Base-by-base conservation (phyloP, 2,329 filamentous ascomycete genomes). In the Emmonsia crescens region DNA sequence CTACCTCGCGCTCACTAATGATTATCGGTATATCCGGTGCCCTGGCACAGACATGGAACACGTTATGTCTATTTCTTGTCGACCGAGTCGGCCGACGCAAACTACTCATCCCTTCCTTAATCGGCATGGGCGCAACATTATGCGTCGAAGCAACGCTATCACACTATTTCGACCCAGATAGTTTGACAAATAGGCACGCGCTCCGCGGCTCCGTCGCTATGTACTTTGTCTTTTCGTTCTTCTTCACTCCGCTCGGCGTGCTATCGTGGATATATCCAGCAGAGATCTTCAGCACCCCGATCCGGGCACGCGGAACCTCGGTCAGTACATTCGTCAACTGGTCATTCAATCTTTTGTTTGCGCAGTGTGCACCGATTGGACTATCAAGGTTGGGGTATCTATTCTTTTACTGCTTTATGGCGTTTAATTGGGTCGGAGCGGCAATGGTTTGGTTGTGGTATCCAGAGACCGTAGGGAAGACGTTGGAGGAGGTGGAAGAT, bases 11-110 rank as follows among this genome's bases (percentile, higher is more conserved):
- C 0, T 78, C 79, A 0, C 74, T 82, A 3, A 76, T 82, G 72
- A 79, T 82, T 56, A 77, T 80, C 63, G 80, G 79, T 3, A 76
- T 82, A 64, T 79, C 75, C 66, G 79, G 79, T 29, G 78, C 79
- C 0, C 72, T 82, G 8, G 77, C 79, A 0, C 78, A 78, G 36
- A 68, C 79, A 27, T 81, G 77, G 74, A 79, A 79, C 63, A 78
- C 76, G 0, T 66, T 80, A 5, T 78, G 78, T 57, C 75, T 82
- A 62, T 68, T 71, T 40, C 68, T 79, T 49, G 68, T 81, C 52
- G 79, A 82, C 65, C 75, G 71, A 19, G 68, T 81, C 51, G 79
- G 78, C 19, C 77, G 79, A 33, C 72, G 80, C 56, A 80, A 78
- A 66, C 74, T 80, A 0, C 72, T 82, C 9, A 76, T 82, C 57